Evolutionary conservation across 192 early-diverging fungal genomes (phyloP).

Genomic region (Rhizophagus prolifer): DNA sequence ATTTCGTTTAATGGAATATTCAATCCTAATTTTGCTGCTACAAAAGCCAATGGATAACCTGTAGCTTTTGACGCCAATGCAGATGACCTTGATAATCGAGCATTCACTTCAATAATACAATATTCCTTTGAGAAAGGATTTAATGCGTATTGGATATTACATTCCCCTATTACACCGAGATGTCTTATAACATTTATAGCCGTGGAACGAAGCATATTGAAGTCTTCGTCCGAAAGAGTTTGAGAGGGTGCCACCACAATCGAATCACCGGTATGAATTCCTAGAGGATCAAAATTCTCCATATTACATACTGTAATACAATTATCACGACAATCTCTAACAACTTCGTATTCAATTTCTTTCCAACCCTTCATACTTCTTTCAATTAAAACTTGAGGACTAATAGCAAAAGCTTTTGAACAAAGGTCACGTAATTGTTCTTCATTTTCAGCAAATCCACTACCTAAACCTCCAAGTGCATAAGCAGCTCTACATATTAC

Average conservation of each 20-base stretch:
- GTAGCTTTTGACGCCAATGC: conserved; percentile 98
- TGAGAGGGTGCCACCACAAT: conserved; percentile 97
- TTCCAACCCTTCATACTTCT: conserved; percentile 99
- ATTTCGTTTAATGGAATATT: conserved; percentile 84
- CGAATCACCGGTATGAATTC: conserved; percentile 98
- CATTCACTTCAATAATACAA: conserved; percentile 96
- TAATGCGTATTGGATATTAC: conserved; percentile 97
- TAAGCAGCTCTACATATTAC: conserved; percentile 95
- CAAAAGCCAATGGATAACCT: conserved; percentile 96
- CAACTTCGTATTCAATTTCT: conserved; percentile 99
- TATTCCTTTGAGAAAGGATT: conserved; percentile 88
- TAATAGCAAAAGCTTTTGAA: conserved; percentile 80
- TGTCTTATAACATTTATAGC: conserved; percentile 96
- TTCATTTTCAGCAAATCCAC: conserved; percentile 84
- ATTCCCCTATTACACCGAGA: conserved; percentile 96
- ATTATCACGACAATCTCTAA: conserved; percentile 94
- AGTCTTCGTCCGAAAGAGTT: conserved; percentile 95
- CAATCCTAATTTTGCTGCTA: conserved; percentile 96
- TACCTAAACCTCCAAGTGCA: conserved; percentile 95
- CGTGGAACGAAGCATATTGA: conserved; percentile 91
- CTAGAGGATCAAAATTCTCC: conserved; percentile 99
- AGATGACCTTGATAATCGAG: conserved; percentile 81
- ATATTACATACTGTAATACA: conserved; percentile 99
- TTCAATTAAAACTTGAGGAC: conserved; percentile 95
- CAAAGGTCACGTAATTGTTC: conserved; percentile 74